phyloP scores from a whole-genome alignment of 345 rosid species.

The Citrus medica region DNA sequence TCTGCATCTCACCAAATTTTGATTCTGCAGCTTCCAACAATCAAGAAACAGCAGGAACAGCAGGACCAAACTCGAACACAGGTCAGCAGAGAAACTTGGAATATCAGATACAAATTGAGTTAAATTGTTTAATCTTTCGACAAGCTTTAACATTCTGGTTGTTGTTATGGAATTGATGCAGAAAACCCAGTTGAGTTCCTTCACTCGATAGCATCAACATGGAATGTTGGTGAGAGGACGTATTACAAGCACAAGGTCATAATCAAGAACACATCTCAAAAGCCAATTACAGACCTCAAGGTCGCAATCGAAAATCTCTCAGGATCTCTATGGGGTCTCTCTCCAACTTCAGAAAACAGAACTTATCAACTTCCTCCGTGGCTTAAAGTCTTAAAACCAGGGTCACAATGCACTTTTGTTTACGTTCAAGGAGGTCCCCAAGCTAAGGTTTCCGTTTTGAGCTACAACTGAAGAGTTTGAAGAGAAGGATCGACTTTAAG shows the following conservation, averaged over 20 bases:
- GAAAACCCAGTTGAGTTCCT: slow-evolving; percentile 44
- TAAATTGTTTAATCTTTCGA: too few species aligned
- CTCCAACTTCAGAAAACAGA: slow-evolving; percentile 40
- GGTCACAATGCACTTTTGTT: slow-evolving; percentile 47
- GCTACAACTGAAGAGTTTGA: slow-evolving; percentile 38
- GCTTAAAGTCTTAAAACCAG: slow-evolving; percentile 42
- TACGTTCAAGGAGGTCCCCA: slow-evolving; percentile 84
- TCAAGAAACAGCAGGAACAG: slow-evolving; percentile 14
- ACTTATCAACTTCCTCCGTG: slow-evolving; percentile 52
- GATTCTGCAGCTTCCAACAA: slow-evolving; percentile 30
- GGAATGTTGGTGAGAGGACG: slow-evolving; percentile 45
- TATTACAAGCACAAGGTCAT: slow-evolving; percentile 68
- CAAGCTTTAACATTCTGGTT: background rate
- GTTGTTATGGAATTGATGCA: slow-evolving; percentile 2
- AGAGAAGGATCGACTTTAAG: background rate
- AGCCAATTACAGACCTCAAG: slow-evolving; percentile 47
- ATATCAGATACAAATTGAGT: background rate
- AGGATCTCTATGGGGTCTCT: slow-evolving; percentile 68
- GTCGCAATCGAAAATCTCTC: slow-evolving; percentile 46
- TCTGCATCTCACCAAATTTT: background rate
- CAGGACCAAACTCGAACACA: slow-evolving; percentile 25
- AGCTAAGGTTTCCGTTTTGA: slow-evolving; percentile 51
- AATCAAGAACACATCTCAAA: slow-evolving; percentile 54
- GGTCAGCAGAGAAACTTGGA: background rate
- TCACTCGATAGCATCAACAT: slow-evolving; percentile 60